phyloP scores from a whole-genome alignment of 768 basidiomycete genomes.

The Rhodotorula babjevae region DNA sequence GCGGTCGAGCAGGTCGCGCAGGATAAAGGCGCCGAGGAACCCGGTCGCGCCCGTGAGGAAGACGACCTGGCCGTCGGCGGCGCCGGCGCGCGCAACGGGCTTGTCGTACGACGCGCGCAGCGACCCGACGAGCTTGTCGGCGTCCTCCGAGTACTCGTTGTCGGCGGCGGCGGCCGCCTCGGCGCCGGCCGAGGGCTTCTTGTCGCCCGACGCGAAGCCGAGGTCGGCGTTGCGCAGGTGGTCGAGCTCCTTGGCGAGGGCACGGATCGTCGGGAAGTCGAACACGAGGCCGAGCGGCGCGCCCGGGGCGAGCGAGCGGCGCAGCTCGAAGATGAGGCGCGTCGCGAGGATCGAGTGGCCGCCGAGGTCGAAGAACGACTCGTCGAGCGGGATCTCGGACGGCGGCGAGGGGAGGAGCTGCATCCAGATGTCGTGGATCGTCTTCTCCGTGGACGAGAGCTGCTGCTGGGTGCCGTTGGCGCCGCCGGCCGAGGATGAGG shows the following conservation, averaged over 20 bases:
- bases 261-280: conserved; percentile 76
- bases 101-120: conserved; percentile 60
- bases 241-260: conserved; percentile 72
- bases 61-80: conserved; percentile 54
- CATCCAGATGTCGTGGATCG: conserved; percentile 78
- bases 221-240: conserved; percentile 70
- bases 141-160: conserved; percentile 71
- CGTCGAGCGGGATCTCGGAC: conserved; percentile 67
- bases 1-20: conserved; percentile 65
- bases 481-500: conserved; percentile 39
- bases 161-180: conserved; percentile 18
- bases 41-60: conserved; percentile 97
- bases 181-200: conserved; percentile 26
- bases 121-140: conserved; percentile 57
- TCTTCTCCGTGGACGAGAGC: conserved; percentile 67
- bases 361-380: conserved; percentile 96
- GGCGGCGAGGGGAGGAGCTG: conserved; percentile 68
- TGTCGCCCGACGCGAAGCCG: conserved; percentile 56
- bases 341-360: conserved; percentile 98
- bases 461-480: conserved; percentile 41
- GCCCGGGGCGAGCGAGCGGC: conserved; percentile 82
- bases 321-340: conserved; percentile 90
- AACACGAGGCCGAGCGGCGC: conserved; percentile 89
- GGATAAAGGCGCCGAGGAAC: conserved; percentile 88
- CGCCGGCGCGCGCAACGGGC: conserved; percentile 39